phyloP scores from a whole-genome alignment of 331 rosid species.

The Malus hybrid region DNA sequence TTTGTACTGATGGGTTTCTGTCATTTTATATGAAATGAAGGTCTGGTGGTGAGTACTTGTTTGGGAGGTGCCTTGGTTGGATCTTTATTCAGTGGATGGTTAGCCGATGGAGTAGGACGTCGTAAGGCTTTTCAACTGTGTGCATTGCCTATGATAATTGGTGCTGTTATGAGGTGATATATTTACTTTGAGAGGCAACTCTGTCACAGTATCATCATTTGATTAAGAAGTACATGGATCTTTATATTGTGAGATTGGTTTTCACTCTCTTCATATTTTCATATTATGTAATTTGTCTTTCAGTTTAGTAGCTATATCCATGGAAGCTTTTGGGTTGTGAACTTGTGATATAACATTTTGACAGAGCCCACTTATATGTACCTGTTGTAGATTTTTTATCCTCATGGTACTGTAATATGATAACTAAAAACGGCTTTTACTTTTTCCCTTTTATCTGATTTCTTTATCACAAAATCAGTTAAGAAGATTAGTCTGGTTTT shows the following conservation, averaged over 20 bases:
- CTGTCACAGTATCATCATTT: neutral
- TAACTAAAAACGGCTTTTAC: neutral
- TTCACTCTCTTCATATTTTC: neutral
- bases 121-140: constrained; percentile 87
- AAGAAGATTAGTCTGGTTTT: neutral
- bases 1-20: constrained; percentile 8
- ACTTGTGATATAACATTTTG: neutral
- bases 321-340: neutral
- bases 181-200: neutral
- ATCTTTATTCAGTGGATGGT: constrained; percentile 79
- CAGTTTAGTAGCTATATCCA: neutral
- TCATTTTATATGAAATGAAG: constrained; percentile 34
- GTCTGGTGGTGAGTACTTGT: constrained; percentile 94
- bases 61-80: constrained; percentile 92
- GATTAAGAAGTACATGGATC: neutral
- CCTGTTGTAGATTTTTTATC: neutral
- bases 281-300: neutral
- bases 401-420: neutral
- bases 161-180: constrained; percentile 79
- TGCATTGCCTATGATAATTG: constrained; percentile 87
- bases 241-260: neutral
- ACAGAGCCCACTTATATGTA: neutral
- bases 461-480: neutral
- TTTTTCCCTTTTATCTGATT: neutral
- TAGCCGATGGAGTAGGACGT: constrained; percentile 93